phyloP scores from a whole-genome alignment of 2,329 filamentous ascomycete genomes.

The Alternaria sp. region DNA sequence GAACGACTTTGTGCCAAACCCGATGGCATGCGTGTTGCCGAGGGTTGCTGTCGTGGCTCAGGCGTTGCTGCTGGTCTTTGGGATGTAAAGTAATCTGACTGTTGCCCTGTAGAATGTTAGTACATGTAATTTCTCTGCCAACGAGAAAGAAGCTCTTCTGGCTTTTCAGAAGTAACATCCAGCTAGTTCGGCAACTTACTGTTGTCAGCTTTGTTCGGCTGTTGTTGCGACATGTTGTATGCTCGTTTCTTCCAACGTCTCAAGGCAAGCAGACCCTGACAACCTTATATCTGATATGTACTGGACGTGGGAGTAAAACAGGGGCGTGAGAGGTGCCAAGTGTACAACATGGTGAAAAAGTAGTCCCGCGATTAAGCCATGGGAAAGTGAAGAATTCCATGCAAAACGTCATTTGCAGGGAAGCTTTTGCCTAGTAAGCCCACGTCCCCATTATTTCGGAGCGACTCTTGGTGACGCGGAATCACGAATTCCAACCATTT shows the following conservation, averaged over 20 bases:
- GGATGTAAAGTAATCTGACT: not conserved
- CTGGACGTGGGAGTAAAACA: not conserved
- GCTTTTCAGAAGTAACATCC: no score
- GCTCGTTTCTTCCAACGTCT: not conserved
- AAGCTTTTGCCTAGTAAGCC: constrained; percentile 18
- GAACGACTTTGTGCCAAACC: constrained; percentile 17
- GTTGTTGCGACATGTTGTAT: constrained; percentile 16
- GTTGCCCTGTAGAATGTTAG: constrained; percentile 2
- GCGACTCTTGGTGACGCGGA: not conserved
- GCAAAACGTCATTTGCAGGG: constrained; percentile 24
- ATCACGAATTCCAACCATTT: constrained; percentile 3
- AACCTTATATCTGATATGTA: not conserved
- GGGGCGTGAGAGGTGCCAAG: not conserved
- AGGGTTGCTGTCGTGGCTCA: constrained; percentile 10
- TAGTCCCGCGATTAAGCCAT: constrained; percentile 7
- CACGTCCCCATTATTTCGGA: constrained; percentile 2
- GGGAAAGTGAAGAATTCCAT: constrained; percentile 31
- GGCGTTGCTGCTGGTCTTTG: constrained; percentile 4
- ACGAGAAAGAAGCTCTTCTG: not conserved
- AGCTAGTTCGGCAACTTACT: constrained; percentile 1
- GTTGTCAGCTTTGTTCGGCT: constrained; percentile 1
- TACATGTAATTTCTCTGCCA: not conserved
- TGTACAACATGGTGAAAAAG: constrained; percentile 2
- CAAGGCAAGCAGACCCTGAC: not conserved
- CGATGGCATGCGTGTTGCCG: constrained; percentile 11